Base-by-base conservation (phyloP, 2,329 filamentous ascomycete genomes). In the Aureobasidium mangrovei region DNA sequence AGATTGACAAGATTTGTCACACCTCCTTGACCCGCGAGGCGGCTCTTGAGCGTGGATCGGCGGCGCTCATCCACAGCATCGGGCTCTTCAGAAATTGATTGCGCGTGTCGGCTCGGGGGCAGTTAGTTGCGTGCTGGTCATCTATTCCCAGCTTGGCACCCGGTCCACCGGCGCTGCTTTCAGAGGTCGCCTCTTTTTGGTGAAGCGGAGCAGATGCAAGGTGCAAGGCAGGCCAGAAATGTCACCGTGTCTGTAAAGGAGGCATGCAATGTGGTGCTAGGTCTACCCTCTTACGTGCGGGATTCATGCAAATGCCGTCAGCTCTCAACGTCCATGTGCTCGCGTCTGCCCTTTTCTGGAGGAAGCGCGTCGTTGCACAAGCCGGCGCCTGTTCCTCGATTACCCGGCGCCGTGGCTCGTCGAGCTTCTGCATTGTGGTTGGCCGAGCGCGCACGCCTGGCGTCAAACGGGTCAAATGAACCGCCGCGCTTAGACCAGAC, bases 341-440 rank as follows among this genome's bases (percentile, higher is more conserved):
- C 24, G 40, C 32, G 29, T 12, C n/a, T 40, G 31, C 40, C 39
- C 40, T 24, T 26, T 28, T 53, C 27, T 43, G 40, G n/a, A n/a
- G 44, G 40, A 53, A 53, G 49, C 49, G 49, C 49, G 49, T 53
- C 49, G 39, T 53, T 44, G 40, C 49, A 53, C 49, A 36, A 31
- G 40, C 49, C 40, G 49, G 49, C 49, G 49, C 32, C 39, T 53
- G 49, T 53, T 53, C 49, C 49, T 44, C 32, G 31, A 53, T 53
- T 44, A 53, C 49, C 49, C 49, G 49, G 27, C 32, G 47, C 40
- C 32, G 39, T 32, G 29, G 38, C 4, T 28, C 12, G 7, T 32
- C 26, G 40, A 44, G 18, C 39, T 53, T 44, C 40, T 44, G 49
- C 32, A 8, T 7, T 38, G 40, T 53, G 49, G 49, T 53, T 53